Base-by-base conservation (phyloP, 352 stramenopile species). In the Phytopythium vexans region DNA sequence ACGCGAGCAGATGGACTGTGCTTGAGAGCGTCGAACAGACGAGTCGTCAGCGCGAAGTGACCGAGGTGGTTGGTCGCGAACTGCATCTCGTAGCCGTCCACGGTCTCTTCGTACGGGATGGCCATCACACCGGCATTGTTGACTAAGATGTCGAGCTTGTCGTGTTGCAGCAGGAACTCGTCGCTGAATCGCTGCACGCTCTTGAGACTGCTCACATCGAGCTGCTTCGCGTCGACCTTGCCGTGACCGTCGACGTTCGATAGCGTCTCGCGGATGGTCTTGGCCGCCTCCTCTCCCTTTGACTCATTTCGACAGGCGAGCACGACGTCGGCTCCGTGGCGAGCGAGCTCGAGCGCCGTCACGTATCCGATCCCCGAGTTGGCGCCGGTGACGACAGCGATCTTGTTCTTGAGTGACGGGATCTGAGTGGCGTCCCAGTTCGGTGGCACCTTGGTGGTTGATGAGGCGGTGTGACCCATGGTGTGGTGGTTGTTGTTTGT, bases 71-170 rank as follows among this genome's bases (percentile, higher is more conserved):
- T 86, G 31, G 68, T 72, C 16, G 52, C 70, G 58, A 86, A 83
- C 40, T 86, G 75, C 35, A 49, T 58, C 74, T 98, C 92, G 62
- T 96, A 97, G 49, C 91, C 89, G 66, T 98, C 89, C 59, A 95
- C 80, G 6, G 89, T 97, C 68, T 70, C 61, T 8, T 54, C 49
- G 50, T 83, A 70, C 7, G 70, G 64, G 36, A 82, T 45, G 15
- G 69, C 69, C 53, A 89, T 90, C 16, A 93, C 69, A 44, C 79
- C 83, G 12, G 83, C 82, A 52, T 96, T 96, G 52, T 94, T 87
- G 43, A 97, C 72, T 16, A 97, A 53, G 16, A 95, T 54, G 62
- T 95, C 70, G 37, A 97, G 72, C 12, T 56, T 56, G 5, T 62
- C 51, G 49, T 81, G 82, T 41, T 64, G 56, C 15, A 64, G 39